These are phyloP conservation scores for Talaromyces sp. DNA, from an alignment of 2,329 filamentous ascomycete genomes.

Conservation along the genomic window DNA sequence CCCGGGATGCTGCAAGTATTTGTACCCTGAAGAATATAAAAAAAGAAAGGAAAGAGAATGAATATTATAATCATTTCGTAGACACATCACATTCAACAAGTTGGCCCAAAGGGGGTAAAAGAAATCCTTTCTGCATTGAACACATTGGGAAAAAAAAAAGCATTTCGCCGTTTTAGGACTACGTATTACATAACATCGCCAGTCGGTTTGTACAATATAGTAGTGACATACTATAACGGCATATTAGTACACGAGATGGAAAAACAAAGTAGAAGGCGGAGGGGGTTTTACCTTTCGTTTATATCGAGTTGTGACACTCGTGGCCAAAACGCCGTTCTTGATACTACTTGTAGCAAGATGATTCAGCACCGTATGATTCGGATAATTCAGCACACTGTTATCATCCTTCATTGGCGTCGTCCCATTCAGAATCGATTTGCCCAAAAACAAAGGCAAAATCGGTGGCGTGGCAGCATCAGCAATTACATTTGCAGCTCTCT, in stretches of 20 bases:
- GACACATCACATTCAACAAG: neutral
- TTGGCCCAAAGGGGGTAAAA: neutral
- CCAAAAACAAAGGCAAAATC: conserved; percentile 80
- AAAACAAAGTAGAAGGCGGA: neutral
- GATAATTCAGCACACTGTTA: conserved; percentile 93
- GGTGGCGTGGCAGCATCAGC: conserved; percentile 79
- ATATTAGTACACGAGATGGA: neutral
- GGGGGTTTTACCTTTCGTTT: conserved; percentile 69
- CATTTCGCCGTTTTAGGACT: neutral
- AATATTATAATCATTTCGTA: neutral
- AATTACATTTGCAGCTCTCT: conserved; percentile 68
- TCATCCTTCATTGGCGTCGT: conserved; percentile 93
- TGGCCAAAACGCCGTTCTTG: conserved; percentile 90
- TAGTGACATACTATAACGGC: conserved; percentile 80
- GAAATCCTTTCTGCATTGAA: neutral
- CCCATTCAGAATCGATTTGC: conserved; percentile 90
- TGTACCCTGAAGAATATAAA: neutral
- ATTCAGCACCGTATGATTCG: conserved; percentile 94
- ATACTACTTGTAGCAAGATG: conserved; percentile 97
- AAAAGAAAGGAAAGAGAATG: neutral
- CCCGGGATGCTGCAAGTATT: too few relatives aligned
- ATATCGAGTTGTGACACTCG: conserved; percentile 95
- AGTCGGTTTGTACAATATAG: conserved; percentile 94
- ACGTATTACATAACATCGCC: conserved; percentile 32
- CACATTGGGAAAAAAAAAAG: neutral